Percentiles rank a stretch among this genome's conserved stretches.
phyloP scores from a whole-genome alignment of 2,329 filamentous ascomycete species.

The Beauveria pseudobassiana region DNA sequence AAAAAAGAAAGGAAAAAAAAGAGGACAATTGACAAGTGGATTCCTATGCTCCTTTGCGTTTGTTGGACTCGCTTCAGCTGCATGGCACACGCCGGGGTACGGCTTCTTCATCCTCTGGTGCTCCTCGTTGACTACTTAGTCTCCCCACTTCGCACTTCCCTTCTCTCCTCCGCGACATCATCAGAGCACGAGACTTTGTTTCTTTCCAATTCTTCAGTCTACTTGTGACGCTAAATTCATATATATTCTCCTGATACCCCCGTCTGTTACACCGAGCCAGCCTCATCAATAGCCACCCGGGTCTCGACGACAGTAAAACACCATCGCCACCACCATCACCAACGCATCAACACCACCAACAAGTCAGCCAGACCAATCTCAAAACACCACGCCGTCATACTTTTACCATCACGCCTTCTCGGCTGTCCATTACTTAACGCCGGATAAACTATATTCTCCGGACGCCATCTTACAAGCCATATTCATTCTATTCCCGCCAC shows the following conservation, averaged over 20 bases:
- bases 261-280: neutral
- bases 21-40: conserved; percentile 1
- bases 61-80: conserved; percentile 2
- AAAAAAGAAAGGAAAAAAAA: neutral
- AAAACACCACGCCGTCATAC: too few species aligned
- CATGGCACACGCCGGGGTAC: conserved; percentile 6
- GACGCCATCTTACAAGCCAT: neutral
- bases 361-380: neutral
- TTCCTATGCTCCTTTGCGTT: neutral
- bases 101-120: neutral
- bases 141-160: conserved; percentile 7
- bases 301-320: too few species aligned
- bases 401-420: too few species aligned
- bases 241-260: neutral
- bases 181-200: neutral
- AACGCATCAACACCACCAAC: neutral
- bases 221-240: neutral
- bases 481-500: neutral
- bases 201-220: neutral
- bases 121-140: conserved; percentile 6
- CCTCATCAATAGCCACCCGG: neutral
- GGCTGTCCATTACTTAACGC: too few species aligned
- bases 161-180: neutral
- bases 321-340: neutral
- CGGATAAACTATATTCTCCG: too few species aligned